Base-by-base conservation (phyloP, 441 rosid species). In the Syzygium malaccense region DNA sequence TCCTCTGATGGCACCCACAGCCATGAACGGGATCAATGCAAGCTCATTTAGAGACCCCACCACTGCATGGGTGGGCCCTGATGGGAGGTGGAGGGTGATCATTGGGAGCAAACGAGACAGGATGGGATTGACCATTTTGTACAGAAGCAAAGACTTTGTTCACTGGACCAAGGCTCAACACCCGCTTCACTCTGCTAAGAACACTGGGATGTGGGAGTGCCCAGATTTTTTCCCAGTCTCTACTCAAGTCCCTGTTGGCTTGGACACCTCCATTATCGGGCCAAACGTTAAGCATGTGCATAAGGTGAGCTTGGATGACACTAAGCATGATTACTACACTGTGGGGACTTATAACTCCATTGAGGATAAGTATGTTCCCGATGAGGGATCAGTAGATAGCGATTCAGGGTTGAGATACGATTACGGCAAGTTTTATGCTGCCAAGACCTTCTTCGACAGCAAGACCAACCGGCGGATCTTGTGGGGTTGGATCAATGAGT, bases 201-300 rank as follows among this genome's bases (percentile, higher is more conserved):
- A 88, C 60, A 96, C 94, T 2, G 99, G 99, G 30, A 96, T 97
- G 98, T 97, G 99, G 99, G 99, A 97, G 88, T 97, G 98, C 75
- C 97, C 96, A 25, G 99, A 97, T 86, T 95, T 97, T 87, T 97
- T 78, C 86, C 98, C 98, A 0, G 98, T 97, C 1, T 28, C 91
- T 6, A 25, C 87, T 8, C 41, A 88, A 4, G 85, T 89, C 41
- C 86, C 62, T 41, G 30, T 78, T 32, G 95, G 96, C 57, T 85
- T 94, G 14, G 95, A 93, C 20, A 91, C 95, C 26, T 92, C 93
- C 5, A 15, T 7, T 87, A 85, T 14, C 19, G 93, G 89, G 86
- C 78, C 88, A 19, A 71, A 85, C 11, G 26, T 91, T 51, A 92
- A 90, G 55, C 94, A 95, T 88, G 95, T 95, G n/a, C 92, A 93